Conservation (phyloP, 331 rosid genomes). For the Arachis monticola region DNA sequence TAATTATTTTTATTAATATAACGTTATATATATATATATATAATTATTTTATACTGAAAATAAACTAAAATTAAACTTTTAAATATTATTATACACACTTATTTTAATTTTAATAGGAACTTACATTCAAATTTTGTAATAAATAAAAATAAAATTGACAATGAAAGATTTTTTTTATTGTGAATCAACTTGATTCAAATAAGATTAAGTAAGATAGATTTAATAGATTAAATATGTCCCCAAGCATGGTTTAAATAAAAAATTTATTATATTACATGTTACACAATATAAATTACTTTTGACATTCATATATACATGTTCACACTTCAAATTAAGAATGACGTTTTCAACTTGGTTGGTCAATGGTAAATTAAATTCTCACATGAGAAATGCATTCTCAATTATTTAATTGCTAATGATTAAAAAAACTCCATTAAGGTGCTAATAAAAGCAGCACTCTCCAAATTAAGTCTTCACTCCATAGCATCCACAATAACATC, state of each 20-base stretch:
- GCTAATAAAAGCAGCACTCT: not conserved
- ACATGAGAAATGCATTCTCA: slow-evolving; percentile 40
- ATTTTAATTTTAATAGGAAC: no score
- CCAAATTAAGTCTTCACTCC: slow-evolving; percentile 1
- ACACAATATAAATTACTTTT: not conserved
- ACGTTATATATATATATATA: no score
- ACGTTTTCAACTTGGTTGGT: not conserved
- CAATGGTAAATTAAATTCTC: not conserved
- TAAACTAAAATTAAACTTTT: no score
- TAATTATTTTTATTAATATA: no score
- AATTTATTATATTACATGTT: not conserved
- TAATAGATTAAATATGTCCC: no score
- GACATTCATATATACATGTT: not conserved
- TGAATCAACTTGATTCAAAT: no score
- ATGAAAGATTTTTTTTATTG: no score
- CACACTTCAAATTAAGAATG: not conserved
- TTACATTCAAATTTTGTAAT: no score
- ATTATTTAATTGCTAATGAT: slow-evolving; percentile 27
- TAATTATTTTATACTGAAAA: no score
- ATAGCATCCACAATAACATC: not conserved
- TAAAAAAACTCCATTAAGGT: not conserved
- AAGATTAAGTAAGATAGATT: no score
- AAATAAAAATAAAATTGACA: no score
- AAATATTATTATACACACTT: no score
- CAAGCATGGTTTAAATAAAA: not conserved